phyloP scores from a whole-genome alignment of 305 asterid genomes.

The Fraxinus sp. region DNA sequence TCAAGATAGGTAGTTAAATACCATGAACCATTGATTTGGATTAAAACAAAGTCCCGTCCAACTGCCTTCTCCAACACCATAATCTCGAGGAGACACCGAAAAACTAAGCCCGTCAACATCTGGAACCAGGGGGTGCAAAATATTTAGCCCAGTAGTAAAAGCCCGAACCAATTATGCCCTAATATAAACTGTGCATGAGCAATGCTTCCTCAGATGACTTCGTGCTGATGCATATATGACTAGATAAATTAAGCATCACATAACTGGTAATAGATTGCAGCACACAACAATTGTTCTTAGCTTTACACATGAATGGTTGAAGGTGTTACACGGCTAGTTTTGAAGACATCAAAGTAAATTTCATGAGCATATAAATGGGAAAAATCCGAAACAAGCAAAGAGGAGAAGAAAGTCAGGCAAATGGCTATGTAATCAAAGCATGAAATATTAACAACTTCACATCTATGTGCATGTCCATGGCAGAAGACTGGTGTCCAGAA shows the following conservation, averaged over 20 bases:
- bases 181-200: background rate
- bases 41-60: constrained; percentile 93
- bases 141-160: constrained; percentile 13
- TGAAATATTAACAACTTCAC: constrained; percentile 10
- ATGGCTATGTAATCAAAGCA: background rate
- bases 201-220: background rate
- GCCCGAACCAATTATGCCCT: background rate
- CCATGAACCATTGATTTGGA: constrained; percentile 77
- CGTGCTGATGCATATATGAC: background rate
- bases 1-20: constrained; percentile 28
- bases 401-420: background rate
- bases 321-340: background rate
- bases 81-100: constrained; percentile 78
- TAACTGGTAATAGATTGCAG: constrained; percentile 2
- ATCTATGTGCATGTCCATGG: background rate
- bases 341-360: background rate
- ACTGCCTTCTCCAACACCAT: constrained; percentile 87
- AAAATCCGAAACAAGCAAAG: constrained; percentile 11
- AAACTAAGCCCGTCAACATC: constrained; percentile 61
- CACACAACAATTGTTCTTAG: background rate
- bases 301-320: background rate
- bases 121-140: constrained; percentile 28
- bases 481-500: constrained; percentile 1
- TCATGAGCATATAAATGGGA: background rate
- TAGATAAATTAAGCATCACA: background rate